Conservation (phyloP, 257 asterid genomes). For the Capsicum rhomboideum region DNA sequence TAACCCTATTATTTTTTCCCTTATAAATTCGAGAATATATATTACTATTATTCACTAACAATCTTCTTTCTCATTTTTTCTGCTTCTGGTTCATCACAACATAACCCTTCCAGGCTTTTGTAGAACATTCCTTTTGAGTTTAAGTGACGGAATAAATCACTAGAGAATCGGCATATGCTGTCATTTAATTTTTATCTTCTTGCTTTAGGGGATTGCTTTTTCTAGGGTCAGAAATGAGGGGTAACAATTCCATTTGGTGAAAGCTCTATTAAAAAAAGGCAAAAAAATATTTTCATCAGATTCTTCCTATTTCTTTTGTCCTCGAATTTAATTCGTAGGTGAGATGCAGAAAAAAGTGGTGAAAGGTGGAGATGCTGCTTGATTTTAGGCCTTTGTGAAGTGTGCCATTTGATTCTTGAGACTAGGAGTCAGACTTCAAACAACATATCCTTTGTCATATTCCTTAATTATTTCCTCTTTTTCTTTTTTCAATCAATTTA, state of each 20-base stretch:
- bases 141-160: conserved; percentile 26
- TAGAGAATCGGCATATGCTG: conserved; percentile 42
- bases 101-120: neutral
- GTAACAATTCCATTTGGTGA: neutral
- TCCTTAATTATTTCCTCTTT: no score
- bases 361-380: neutral
- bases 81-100: neutral
- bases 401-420: no score
- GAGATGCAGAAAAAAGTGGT: conserved; percentile 9
- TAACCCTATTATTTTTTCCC: conserved; percentile 39
- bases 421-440: no score
- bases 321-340: no score
- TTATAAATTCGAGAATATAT: conserved; percentile 1
- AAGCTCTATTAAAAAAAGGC: neutral
- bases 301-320: no score
- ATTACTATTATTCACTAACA: neutral
- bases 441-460: no score
- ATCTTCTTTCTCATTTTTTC: neutral
- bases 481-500: no score
- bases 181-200: neutral
- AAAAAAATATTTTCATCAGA: conserved; percentile 1
- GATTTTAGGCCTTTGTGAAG: neutral
- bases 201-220: neutral
- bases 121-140: neutral
- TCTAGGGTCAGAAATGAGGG: neutral